These are phyloP conservation scores for Botryosphaeria dothidea DNA, from an alignment of 2,329 filamentous ascomycete species.

Conservation along the genomic window DNA sequence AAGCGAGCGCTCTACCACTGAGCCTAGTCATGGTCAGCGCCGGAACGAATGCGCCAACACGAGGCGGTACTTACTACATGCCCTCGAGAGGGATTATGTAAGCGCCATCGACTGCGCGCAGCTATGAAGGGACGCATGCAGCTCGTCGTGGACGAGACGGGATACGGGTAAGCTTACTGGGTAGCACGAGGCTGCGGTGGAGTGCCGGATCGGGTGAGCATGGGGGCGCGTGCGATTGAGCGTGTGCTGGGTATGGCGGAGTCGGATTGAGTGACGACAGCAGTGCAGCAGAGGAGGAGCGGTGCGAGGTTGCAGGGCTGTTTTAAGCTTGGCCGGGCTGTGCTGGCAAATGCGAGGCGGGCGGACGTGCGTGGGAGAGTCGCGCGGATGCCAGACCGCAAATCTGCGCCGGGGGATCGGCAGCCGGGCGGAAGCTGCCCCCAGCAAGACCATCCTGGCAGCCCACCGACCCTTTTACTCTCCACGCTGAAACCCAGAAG, in stretches of 20 bases:
- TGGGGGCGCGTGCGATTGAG: background rate
- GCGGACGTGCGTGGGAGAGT: background rate
- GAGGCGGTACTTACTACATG: background rate
- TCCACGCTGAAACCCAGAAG: slow-evolving; percentile 3
- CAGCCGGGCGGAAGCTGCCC: background rate
- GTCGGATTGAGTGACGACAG: background rate
- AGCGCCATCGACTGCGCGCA: background rate
- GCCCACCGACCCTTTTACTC: background rate
- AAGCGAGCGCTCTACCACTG: slow-evolving; percentile 20
- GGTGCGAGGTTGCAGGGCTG: background rate
- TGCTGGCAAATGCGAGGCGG: background rate
- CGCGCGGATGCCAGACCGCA: background rate
- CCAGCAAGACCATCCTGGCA: background rate
- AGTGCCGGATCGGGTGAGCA: background rate
- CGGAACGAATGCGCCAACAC: background rate
- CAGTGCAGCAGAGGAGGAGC: background rate
- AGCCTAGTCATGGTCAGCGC: background rate
- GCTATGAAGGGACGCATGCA: background rate
- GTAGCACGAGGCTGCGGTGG: background rate
- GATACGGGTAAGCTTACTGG: background rate
- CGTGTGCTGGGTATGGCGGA: background rate
- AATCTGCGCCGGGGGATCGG: background rate
- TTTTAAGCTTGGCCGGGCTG: background rate
- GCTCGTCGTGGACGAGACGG: background rate
- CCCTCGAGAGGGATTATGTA: background rate